Conservation (phyloP, 805 yeast species). For the Candida odintsovae region DNA sequence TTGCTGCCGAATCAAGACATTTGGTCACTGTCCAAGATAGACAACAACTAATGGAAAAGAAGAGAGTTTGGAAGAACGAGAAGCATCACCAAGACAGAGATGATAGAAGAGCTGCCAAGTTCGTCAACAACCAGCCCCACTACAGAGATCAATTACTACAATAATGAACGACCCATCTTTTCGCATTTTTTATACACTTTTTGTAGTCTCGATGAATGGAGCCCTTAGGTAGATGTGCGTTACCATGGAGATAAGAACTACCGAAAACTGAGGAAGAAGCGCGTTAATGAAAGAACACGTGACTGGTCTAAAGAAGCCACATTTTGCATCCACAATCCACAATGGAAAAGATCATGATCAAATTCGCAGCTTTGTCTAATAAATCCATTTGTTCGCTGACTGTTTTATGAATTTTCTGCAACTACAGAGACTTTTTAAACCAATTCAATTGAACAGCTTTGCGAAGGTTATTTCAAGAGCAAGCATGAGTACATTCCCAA, state of each 20-base stretch:
- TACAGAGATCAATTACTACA: slow-evolving; percentile 74
- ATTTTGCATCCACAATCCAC: neutral
- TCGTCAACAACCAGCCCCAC: slow-evolving; percentile 83
- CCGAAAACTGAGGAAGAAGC: neutral
- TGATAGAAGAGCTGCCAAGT: slow-evolving; percentile 62
- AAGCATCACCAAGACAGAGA: slow-evolving; percentile 43
- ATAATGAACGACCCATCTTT: slow-evolving; percentile 12
- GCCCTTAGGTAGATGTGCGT: too few relatives aligned
- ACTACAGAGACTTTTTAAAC: neutral
- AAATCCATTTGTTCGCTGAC: neutral
- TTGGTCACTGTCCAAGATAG: slow-evolving; percentile 35
- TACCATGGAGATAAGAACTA: neutral
- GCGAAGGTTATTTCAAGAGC: neutral
- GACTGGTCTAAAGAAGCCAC: neutral
- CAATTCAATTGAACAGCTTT: neutral
- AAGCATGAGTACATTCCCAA: slow-evolving; percentile 27
- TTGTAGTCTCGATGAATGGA: neutral
- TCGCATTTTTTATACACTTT: neutral
- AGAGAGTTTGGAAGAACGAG: slow-evolving; percentile 68
- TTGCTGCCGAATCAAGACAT: slow-evolving; percentile 75
- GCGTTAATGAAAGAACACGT: neutral
- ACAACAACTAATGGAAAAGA: slow-evolving; percentile 40
- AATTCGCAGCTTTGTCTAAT: neutral
- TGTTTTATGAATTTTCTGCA: neutral
- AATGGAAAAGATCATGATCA: neutral